Evolutionary conservation across 225 moss, liverwort and hornwort genomes (phyloP), one percentile per base, ranked within the genome.

Genomic region (Thuidium tamariscinum): DNA sequence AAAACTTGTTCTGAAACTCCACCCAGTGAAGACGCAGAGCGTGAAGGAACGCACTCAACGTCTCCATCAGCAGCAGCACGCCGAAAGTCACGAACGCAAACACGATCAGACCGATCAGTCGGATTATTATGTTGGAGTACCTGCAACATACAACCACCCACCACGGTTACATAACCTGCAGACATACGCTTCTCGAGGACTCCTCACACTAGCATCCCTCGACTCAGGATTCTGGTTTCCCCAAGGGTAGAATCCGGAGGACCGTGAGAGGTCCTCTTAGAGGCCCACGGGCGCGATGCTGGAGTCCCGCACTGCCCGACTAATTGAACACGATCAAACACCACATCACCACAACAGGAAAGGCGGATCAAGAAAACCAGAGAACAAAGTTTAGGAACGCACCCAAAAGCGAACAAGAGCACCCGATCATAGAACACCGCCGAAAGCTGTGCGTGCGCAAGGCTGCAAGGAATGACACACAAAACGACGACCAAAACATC

Each of bases 1-100:
- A 97, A 66, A 99, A 99, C 93, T 99, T 99, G 90, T 97, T 97
- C 88, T 94, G 94, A 85, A 99, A 99, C 90, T 99, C 98, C 81
- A 97, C 97, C 98, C 97, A 99, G 81, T 99, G 97, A 29, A 99
- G 94, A 74, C 98, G 93, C 81, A 99, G 94, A 39, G 98, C 98
- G 87, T 99, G 97, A 70, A 99, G 89, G 82, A 99, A 97, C 29
- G 98, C 98, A 83, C 96, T 99, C 55, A 99, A 86, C 9, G 97
- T 96, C 92, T 99, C 98, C 98, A 99, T 99, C 73, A 93, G 82
- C 59, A 99, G 90, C 84, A 99, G 89, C 88, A 99, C 96, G 8
- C 95, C 97, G 57, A 95, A 81, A 23, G 98, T 99, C 29, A 94
- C 96, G 51, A 92, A 94, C 14, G 91, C 86, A 80, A 99, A 99